Percentiles rank a stretch among this genome's conserved stretches.
Evolutionary conservation across 345 rosid genomes (phyloP).

Genomic region (thale cress (Arabidopsis thaliana)): TAIR10.1 NC_003075.7:12224501-12225000

Average conservation of each 20-base stretch:
- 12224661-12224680: too few relatives aligned
- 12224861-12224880: constrained; percentile 96
- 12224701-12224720: background rate
- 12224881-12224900: constrained; percentile 82
- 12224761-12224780: constrained; percentile 75
- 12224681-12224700: too few relatives aligned
- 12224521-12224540: constrained; percentile 65
- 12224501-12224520: constrained; percentile 71
- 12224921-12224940: constrained; percentile 70
- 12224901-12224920: constrained; percentile 73
- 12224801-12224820: constrained; percentile 85
- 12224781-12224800: constrained; percentile 56
- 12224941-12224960: constrained; percentile 69
- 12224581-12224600: constrained; percentile 59
- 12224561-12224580: constrained; percentile 65
- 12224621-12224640: background rate
- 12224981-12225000: constrained; percentile 61
- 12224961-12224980: constrained; percentile 87
- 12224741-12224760: constrained; percentile 99
- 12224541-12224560: constrained; percentile 93
- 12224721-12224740: constrained; percentile 44
- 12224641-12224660: background rate
- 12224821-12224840: constrained; percentile 63
- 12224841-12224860: constrained; percentile 93
- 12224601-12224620: background rate